Percentiles rank a stretch among this genome's conserved stretches.
Conservation (phyloP, 2,329 filamentous ascomycete species). For the Colletotrichum sp. region DNA sequence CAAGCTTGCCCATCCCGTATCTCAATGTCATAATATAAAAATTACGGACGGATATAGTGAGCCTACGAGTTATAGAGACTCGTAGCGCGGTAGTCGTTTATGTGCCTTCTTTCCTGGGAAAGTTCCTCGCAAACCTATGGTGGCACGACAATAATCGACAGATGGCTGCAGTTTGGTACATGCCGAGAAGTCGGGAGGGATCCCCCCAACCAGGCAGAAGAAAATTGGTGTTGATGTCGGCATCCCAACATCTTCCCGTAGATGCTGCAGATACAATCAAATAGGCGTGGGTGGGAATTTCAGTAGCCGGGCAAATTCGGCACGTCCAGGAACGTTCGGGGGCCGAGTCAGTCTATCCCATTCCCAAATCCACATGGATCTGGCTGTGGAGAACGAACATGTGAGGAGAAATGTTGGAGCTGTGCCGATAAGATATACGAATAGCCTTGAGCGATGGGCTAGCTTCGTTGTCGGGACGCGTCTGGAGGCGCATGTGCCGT, state of each 20-base stretch:
- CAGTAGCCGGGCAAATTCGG: not conserved
- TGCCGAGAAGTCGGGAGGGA: not conserved
- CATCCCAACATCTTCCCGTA: no score
- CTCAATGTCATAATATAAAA: not conserved
- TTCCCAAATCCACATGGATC: not conserved
- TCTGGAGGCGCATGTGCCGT: not conserved
- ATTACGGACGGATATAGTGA: not conserved
- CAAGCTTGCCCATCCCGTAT: not conserved
- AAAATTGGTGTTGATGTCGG: not conserved
- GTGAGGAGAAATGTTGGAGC: not conserved
- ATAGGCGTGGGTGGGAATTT: not conserved
- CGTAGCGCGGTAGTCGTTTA: not conserved
- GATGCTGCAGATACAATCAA: not conserved
- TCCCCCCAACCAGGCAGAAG: not conserved
- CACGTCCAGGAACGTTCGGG: not conserved
- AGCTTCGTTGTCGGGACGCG: not conserved
- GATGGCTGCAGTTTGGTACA: not conserved
- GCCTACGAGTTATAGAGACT: not conserved
- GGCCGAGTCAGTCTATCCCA: not conserved
- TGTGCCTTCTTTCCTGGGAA: not conserved
- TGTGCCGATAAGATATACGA: no score
- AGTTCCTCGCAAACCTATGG: not conserved
- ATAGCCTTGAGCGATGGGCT: not conserved
- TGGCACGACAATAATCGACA: conserved; percentile 13
- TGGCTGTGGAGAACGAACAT: not conserved